These are phyloP conservation scores for Fagopyrum homotropicum DNA, from an alignment of 148 eudicot genomes.

Conservation along the genomic window DNA sequence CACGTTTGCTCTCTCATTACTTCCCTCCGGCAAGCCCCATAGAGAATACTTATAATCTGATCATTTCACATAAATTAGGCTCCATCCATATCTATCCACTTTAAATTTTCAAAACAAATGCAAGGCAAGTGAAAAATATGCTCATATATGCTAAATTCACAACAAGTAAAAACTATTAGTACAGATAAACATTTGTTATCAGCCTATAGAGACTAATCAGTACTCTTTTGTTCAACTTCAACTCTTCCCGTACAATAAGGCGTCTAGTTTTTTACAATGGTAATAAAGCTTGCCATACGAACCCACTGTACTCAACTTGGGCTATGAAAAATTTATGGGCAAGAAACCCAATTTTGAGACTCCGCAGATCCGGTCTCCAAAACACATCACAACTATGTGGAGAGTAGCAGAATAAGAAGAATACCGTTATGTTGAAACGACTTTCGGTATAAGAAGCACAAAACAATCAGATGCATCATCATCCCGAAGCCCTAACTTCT, in stretches of 20 bases:
- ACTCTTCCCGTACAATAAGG: background rate
- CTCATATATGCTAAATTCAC: background rate
- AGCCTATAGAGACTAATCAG: background rate
- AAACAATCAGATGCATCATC: background rate
- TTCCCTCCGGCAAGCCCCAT: slow-evolving; percentile 83
- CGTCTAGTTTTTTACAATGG: background rate
- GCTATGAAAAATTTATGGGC: background rate
- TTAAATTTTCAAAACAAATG: background rate
- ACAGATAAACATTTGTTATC: background rate
- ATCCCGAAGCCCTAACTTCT: slow-evolving; percentile 8
- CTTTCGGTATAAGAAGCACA: background rate
- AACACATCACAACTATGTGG: background rate
- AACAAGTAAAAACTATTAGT: background rate
- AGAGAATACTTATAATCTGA: slow-evolving; percentile 89
- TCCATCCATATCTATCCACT: background rate
- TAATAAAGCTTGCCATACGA: too few relatives aligned
- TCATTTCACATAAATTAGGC: background rate
- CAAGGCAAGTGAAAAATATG: background rate
- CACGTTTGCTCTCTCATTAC: slow-evolving; percentile 51
- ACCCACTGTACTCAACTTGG: too few relatives aligned
- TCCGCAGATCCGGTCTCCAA: background rate
- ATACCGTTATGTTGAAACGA: background rate
- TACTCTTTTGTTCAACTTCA: background rate
- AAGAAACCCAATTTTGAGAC: slow-evolving; percentile 1
- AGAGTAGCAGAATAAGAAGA: background rate